Percentiles rank a stretch among this genome's conserved stretches.
These are phyloP conservation scores for Ganoderma multipileum DNA, from an alignment of 1,284 basidiomycete genomes.

Conservation along the genomic window DNA sequence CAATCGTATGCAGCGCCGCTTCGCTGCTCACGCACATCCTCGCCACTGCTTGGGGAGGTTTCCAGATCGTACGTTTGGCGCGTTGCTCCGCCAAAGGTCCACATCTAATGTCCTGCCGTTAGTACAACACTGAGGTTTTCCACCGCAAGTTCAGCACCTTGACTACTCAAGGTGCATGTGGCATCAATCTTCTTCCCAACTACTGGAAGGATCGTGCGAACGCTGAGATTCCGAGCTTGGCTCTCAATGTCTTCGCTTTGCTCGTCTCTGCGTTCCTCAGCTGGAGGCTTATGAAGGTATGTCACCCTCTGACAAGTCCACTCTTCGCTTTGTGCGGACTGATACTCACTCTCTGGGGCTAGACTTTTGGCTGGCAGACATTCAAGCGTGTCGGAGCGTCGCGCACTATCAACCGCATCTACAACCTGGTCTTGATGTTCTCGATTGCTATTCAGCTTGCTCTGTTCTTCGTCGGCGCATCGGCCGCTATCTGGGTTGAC, in stretches of 20 bases:
- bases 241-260: constrained; percentile 66
- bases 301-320: not conserved
- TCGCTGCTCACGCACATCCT: constrained; percentile 75
- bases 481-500: constrained; percentile 79
- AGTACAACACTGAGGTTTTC: constrained; percentile 58
- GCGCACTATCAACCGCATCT: constrained; percentile 72
- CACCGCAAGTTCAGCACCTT: constrained; percentile 60
- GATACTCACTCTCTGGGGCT: not conserved
- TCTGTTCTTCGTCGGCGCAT: constrained; percentile 75
- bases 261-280: constrained; percentile 68
- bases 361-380: constrained; percentile 84
- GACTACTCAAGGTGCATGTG: constrained; percentile 70
- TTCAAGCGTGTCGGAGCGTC: constrained; percentile 87
- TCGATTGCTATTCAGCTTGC: constrained; percentile 79
- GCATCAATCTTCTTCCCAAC: constrained; percentile 56
- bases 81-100: not conserved
- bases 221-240: constrained; percentile 71
- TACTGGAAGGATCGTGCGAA: constrained; percentile 66
- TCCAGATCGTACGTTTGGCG: constrained; percentile 55
- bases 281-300: constrained; percentile 77
- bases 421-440: constrained; percentile 73
- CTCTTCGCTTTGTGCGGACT: not conserved
- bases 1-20: constrained; percentile 50
- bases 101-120: too few relatives aligned
- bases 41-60: constrained; percentile 73